A percentile compares a stretch with the other conserved stretches of the same genome.
Evolutionary conservation across 2,329 filamentous ascomycete species (phyloP).

Genomic region (Colletotrichum brevisporum): DNA sequence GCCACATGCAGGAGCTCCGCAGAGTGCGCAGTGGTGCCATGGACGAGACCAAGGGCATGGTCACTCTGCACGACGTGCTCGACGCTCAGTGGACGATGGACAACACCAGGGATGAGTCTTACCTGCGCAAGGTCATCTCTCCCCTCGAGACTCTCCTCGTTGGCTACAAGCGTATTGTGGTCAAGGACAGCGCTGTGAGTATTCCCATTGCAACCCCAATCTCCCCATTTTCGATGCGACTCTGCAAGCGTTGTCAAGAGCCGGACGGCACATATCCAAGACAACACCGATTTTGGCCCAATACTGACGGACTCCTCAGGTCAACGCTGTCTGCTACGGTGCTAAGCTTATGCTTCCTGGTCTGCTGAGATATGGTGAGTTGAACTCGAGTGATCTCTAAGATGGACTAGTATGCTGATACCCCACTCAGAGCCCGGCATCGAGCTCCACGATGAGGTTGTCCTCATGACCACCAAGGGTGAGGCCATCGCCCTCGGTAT

Average conservation of each 20-base stretch:
- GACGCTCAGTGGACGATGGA: constrained; percentile 97
- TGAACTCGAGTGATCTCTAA: constrained; percentile 32
- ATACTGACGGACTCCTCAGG: constrained; percentile 50
- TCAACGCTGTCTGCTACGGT: constrained; percentile 98
- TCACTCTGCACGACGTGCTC: constrained; percentile 94
- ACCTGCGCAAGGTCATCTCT: constrained; percentile 90
- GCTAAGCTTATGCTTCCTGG: constrained; percentile 99
- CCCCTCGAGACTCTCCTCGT: constrained; percentile 93
- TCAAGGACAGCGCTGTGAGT: constrained; percentile 85
- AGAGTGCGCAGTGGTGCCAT: constrained; percentile 95
- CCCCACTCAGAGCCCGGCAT: constrained; percentile 81
- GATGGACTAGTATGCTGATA: constrained; percentile 45
- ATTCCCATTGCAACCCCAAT: constrained; percentile 23
- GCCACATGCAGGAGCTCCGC: constrained; percentile 98
- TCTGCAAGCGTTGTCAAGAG: constrained; percentile 21
- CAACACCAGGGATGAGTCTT: constrained; percentile 91
- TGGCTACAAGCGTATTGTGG: constrained; percentile 95
- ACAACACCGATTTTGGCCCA: neutral
- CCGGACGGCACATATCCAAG: constrained; percentile 1
- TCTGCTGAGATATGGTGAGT: constrained; percentile 88
- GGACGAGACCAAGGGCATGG: constrained; percentile 90
- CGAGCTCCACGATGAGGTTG: constrained; percentile 95
- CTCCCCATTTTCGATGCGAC: constrained; percentile 26
- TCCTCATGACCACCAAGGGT: constrained; percentile 99
- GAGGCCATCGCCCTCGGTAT: constrained; percentile 98